phyloP scores from a whole-genome alignment of 2,329 filamentous ascomycete species.

The Fragosphaeria purpurea region DNA sequence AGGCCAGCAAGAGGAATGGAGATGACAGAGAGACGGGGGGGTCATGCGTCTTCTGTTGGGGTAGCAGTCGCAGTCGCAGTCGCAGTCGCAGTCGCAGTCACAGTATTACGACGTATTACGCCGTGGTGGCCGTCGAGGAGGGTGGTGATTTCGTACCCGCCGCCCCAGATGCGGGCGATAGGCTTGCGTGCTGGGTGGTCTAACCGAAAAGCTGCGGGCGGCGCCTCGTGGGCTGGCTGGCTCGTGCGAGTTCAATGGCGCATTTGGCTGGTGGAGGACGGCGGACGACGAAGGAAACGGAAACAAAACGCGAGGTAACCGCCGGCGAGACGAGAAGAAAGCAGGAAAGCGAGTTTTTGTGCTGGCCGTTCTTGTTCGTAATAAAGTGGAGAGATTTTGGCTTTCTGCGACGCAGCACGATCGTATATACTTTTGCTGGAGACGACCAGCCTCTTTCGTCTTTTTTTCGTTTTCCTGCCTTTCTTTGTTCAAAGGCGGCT shows the following conservation, averaged over 20 bases:
- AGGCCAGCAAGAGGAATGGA: neutral
- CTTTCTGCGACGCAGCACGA: neutral
- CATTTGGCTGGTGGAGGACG: conserved; percentile 1
- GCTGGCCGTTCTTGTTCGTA: no score
- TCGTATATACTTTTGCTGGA: no score
- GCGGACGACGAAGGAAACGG: neutral
- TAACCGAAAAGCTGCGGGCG: neutral
- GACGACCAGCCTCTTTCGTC: neutral
- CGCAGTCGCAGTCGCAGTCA: no score
- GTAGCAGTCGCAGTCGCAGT: no score
- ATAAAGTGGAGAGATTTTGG: no score
- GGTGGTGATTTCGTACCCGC: no score
- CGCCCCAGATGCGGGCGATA: no score
- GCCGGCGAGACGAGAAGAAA: neutral
- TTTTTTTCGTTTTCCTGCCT: neutral
- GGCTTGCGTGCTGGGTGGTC: no score
- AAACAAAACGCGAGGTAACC: neutral
- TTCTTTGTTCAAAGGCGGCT: neutral
- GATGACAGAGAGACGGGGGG: neutral
- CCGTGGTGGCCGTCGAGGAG: no score
- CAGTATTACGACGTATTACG: no score
- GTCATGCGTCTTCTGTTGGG: no score
- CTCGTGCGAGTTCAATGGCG: neutral
- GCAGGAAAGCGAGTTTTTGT: neutral
- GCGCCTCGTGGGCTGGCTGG: neutral